These are phyloP conservation scores for Epichloe sibirici DNA, from an alignment of 2,329 filamentous ascomycete species.

Conservation along the genomic window DNA sequence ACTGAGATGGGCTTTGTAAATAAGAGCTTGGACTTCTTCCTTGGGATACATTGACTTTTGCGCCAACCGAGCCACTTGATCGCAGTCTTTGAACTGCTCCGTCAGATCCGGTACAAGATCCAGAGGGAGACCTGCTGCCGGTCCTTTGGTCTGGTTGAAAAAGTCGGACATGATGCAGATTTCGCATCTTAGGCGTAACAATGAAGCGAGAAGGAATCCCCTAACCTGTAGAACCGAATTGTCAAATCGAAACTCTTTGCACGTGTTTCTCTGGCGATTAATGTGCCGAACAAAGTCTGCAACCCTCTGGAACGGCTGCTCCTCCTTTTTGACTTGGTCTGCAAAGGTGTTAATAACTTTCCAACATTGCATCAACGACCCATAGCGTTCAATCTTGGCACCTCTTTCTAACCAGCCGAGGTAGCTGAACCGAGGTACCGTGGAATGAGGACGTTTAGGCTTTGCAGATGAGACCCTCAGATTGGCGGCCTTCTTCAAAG, in stretches of 20 bases:
- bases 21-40: slow-evolving; percentile 36
- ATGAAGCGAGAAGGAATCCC: slow-evolving; percentile 26
- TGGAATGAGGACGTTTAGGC: not conserved
- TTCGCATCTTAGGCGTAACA: slow-evolving; percentile 37
- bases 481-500: slow-evolving; percentile 1
- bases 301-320: slow-evolving; percentile 38
- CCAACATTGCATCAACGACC: slow-evolving; percentile 4
- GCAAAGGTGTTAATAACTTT: slow-evolving; percentile 5
- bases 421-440: not conserved
- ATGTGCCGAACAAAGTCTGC: slow-evolving; percentile 30
- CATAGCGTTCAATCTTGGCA: not conserved
- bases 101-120: slow-evolving; percentile 15
- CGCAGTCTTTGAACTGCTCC: slow-evolving; percentile 26
- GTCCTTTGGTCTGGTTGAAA: slow-evolving; percentile 12
- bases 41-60: slow-evolving; percentile 20
- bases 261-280: slow-evolving; percentile 15
- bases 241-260: slow-evolving; percentile 21
- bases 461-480: not conserved
- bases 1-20: slow-evolving; percentile 31
- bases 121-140: not conserved
- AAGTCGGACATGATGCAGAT: slow-evolving; percentile 31
- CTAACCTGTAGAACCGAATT: slow-evolving; percentile 24
- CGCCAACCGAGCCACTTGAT: slow-evolving; percentile 27
- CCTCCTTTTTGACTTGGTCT: slow-evolving; percentile 25
- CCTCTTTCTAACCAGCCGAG: not conserved